Evolutionary conservation across 805 yeast species (phyloP).

Genomic region (Candida pseudofarinosa): DNA sequence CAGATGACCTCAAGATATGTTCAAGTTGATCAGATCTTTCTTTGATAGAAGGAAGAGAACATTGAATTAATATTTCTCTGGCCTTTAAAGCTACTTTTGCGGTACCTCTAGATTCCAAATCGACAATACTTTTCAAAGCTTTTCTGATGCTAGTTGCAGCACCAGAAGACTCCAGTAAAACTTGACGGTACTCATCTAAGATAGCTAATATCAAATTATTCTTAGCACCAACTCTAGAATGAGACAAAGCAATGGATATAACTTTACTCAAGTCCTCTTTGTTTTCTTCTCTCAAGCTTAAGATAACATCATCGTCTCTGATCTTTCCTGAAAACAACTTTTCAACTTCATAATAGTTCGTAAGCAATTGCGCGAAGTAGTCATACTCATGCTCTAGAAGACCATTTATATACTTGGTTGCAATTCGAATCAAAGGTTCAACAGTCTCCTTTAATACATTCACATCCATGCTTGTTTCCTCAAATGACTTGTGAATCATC

Average conservation of each 20-base stretch:
- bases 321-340: constrained; percentile 69
- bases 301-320: constrained; percentile 86
- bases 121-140: constrained; percentile 74
- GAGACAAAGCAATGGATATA: constrained; percentile 73
- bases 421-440: constrained; percentile 71
- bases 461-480: constrained; percentile 44
- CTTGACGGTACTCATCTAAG: constrained; percentile 74
- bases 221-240: constrained; percentile 89
- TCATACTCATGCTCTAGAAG: constrained; percentile 78
- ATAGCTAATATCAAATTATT: constrained; percentile 86
- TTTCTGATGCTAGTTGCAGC: constrained; percentile 66
- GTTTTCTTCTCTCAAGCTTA: constrained; percentile 83
- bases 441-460: constrained; percentile 33
- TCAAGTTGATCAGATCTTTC: constrained; percentile 97
- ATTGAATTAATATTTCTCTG: constrained; percentile 92
- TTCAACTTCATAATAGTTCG: constrained; percentile 76
- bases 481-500: constrained; percentile 57
- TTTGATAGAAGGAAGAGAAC: constrained; percentile 91
- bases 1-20: constrained; percentile 89
- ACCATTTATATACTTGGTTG: constrained; percentile 68
- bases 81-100: constrained; percentile 95
- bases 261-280: constrained; percentile 72
- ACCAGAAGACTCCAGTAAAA: constrained; percentile 66
- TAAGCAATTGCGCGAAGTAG: constrained; percentile 65
- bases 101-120: constrained; percentile 83